These are phyloP conservation scores for Verticillium nubilum DNA, from an alignment of 2,329 filamentous ascomycete genomes.

Conservation along the genomic window DNA sequence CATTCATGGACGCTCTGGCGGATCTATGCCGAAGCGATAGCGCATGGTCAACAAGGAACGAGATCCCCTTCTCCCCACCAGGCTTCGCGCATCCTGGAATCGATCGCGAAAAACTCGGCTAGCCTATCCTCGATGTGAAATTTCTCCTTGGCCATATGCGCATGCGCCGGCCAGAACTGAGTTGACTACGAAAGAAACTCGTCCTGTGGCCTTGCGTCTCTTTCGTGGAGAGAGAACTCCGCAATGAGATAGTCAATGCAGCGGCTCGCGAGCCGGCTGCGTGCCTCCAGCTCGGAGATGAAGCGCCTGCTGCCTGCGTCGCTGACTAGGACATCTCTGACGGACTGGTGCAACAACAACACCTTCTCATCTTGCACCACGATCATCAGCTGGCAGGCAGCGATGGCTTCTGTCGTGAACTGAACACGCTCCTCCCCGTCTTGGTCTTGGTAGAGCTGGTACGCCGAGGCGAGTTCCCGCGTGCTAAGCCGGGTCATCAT, in stretches of 20 bases:
- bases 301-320: background rate
- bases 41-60: no score
- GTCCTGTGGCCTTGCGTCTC: background rate
- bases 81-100: no score
- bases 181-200: no score
- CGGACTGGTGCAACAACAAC: background rate
- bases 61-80: no score
- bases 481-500: no score
- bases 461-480: background rate
- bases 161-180: no score
- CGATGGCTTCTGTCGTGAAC: background rate
- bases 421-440: background rate
- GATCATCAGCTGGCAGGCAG: constrained; percentile 1
- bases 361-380: constrained; percentile 4
- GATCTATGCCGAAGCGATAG: no score
- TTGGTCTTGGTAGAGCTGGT: background rate
- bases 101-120: no score
- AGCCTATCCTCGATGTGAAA: no score
- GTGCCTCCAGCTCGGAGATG: background rate
- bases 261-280: background rate
- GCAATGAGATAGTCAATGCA: background rate
- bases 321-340: background rate
- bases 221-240: background rate
- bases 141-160: no score
- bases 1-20: no score